Conservation (phyloP, 208 protist species). For the Leishmania tropica region DNA sequence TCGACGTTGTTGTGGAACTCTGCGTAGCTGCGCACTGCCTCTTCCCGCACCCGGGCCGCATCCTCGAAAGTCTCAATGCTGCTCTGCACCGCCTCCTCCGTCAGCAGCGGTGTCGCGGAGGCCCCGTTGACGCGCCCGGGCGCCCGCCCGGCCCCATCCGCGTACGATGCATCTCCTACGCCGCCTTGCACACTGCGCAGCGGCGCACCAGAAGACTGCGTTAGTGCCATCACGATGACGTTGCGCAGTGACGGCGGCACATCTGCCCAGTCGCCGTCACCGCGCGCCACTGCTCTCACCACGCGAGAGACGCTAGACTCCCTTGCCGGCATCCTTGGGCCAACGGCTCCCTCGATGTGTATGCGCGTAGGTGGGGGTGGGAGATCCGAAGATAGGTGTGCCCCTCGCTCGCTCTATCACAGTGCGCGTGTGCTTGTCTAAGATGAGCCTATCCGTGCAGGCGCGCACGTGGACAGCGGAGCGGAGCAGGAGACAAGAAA, state of each 20-base stretch:
- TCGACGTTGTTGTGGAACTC: slow-evolving; percentile 89
- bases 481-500: background rate
- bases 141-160: background rate
- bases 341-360: background rate
- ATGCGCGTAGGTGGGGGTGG: too few relatives aligned
- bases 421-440: background rate
- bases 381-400: background rate
- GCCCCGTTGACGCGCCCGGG: background rate
- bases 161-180: background rate
- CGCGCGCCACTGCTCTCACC: slow-evolving; percentile 32
- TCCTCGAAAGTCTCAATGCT: slow-evolving; percentile 84
- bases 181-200: slow-evolving; percentile 7
- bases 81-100: slow-evolving; percentile 66
- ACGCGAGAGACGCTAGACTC: slow-evolving; percentile 11
- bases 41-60: slow-evolving; percentile 60
- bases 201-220: slow-evolving; percentile 10
- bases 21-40: slow-evolving; percentile 75
- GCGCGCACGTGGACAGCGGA: too few relatives aligned
- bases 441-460: background rate
- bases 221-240: slow-evolving; percentile 54
- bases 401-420: background rate
- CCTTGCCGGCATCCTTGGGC: background rate
- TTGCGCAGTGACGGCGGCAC: slow-evolving; percentile 69
- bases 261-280: slow-evolving; percentile 77
- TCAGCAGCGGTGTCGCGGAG: slow-evolving; percentile 27